A percentile compares a stretch with the other conserved stretches of the same genome.
These are phyloP conservation scores for Phlyctochytrium planicorne DNA, from an alignment of 192 early-diverging fungal species.

Conservation along the genomic window DNA sequence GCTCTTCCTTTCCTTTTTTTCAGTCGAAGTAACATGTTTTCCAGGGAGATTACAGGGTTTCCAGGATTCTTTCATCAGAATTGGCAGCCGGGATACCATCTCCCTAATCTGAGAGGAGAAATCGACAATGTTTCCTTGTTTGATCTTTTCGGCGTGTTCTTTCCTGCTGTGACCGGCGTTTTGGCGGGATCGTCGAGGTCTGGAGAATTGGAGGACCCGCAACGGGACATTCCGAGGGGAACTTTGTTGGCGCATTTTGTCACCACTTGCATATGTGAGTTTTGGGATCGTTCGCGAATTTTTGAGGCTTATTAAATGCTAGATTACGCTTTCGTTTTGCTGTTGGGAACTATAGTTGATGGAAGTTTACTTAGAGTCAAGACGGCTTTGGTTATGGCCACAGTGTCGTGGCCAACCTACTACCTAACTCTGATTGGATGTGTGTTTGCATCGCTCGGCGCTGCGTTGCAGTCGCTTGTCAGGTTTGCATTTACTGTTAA, in stretches of 20 bases:
- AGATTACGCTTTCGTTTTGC: conserved; percentile 24
- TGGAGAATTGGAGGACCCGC: conserved; percentile 24
- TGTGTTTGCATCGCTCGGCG: conserved; percentile 9
- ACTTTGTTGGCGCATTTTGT: conserved; percentile 21
- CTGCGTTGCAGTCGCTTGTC: conserved; percentile 15
- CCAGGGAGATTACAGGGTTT: not conserved
- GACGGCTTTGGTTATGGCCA: conserved; percentile 5
- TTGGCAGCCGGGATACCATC: conserved; percentile 5
- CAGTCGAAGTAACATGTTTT: not conserved
- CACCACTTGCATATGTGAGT: conserved; percentile 19
- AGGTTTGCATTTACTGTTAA: no score
- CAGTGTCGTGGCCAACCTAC: conserved; percentile 15
- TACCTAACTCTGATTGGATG: conserved; percentile 20
- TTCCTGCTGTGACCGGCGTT: conserved; percentile 26
- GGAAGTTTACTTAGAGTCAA: conserved; percentile 3
- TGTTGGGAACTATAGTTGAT: conserved; percentile 11
- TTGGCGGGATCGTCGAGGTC: conserved; percentile 21
- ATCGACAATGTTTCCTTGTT: conserved; percentile 13
- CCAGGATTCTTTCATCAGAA: conserved; percentile 13
- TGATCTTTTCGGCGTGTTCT: conserved; percentile 23
- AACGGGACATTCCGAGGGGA: conserved; percentile 22
- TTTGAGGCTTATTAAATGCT: not conserved
- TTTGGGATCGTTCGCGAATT: not conserved
- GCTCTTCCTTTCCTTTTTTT: not conserved
- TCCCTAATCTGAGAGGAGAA: not conserved